These are phyloP conservation scores for Tephrocybe sp. DNA, from an alignment of 768 basidiomycete genomes.

Conservation along the genomic window DNA sequence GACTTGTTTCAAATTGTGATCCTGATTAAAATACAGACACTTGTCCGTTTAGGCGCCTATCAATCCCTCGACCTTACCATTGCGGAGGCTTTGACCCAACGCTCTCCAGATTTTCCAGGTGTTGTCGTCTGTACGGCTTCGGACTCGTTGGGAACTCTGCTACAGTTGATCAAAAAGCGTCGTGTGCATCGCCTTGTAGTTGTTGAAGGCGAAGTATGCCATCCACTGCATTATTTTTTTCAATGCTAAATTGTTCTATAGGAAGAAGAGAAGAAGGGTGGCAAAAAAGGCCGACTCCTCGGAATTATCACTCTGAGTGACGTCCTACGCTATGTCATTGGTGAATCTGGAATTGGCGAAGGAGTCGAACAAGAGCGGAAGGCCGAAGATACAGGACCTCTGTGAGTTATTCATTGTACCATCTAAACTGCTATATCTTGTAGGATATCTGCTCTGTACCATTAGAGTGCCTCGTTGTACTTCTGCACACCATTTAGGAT, in stretches of 20 bases:
- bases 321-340: conserved; percentile 81
- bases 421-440: conserved; percentile 11
- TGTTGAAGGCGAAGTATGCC: conserved; percentile 81
- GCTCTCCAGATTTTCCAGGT: conserved; percentile 93
- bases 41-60: conserved; percentile 92
- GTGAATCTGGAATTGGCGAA: conserved; percentile 54
- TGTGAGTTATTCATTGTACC: conserved; percentile 4
- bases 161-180: conserved; percentile 89
- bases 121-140: conserved; percentile 93
- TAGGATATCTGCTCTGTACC: conserved; percentile 14
- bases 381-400: conserved; percentile 4
- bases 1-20: neutral
- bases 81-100: conserved; percentile 86
- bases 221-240: neutral
- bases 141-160: conserved; percentile 86
- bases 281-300: conserved; percentile 77
- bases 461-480: conserved; percentile 8
- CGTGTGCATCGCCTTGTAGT: conserved; percentile 94
- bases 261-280: conserved; percentile 80
- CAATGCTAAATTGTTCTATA: conserved; percentile 22
- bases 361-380: conserved; percentile 29
- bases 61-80: conserved; percentile 95
- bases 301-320: conserved; percentile 90
- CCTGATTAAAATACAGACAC: conserved; percentile 55
- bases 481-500: conserved; percentile 7